These are phyloP conservation scores for Penicillium verhagenii DNA, from an alignment of 495 filamentous ascomycete species.

Conservation along the genomic window DNA sequence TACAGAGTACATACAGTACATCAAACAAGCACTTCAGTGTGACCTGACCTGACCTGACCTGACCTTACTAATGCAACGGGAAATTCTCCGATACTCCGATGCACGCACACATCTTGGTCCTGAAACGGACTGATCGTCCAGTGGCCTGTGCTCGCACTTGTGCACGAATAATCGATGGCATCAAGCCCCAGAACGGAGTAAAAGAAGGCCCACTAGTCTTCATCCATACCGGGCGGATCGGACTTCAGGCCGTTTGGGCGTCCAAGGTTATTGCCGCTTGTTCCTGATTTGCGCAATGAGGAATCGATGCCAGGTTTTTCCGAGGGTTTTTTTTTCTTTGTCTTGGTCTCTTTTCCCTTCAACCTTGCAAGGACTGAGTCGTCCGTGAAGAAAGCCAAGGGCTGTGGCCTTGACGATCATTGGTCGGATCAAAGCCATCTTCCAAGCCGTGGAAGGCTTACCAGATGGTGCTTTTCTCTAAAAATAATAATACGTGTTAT, in stretches of 20 bases:
- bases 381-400: not conserved
- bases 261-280: not conserved
- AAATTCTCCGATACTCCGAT: constrained; percentile 22
- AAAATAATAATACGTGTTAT: too few relatives aligned
- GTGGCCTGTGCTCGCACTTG: constrained; percentile 25
- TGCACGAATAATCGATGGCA: constrained; percentile 25
- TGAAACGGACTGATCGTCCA: constrained; percentile 10
- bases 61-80: not conserved
- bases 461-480: not conserved
- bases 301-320: not conserved
- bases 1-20: too few relatives aligned
- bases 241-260: constrained; percentile 17
- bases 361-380: too few relatives aligned
- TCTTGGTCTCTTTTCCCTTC: too few relatives aligned
- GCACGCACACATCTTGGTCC: constrained; percentile 7
- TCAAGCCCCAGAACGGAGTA: constrained; percentile 3
- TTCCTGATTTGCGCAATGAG: not conserved
- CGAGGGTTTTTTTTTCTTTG: too few relatives aligned
- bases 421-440: constrained; percentile 1
- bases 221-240: constrained; percentile 12
- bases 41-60: too few relatives aligned
- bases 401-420: not conserved
- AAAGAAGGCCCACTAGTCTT: not conserved
- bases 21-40: not conserved
- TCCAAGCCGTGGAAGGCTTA: not conserved